phyloP scores from a whole-genome alignment of 441 rosid species.

The Lepidium campestre region DNA sequence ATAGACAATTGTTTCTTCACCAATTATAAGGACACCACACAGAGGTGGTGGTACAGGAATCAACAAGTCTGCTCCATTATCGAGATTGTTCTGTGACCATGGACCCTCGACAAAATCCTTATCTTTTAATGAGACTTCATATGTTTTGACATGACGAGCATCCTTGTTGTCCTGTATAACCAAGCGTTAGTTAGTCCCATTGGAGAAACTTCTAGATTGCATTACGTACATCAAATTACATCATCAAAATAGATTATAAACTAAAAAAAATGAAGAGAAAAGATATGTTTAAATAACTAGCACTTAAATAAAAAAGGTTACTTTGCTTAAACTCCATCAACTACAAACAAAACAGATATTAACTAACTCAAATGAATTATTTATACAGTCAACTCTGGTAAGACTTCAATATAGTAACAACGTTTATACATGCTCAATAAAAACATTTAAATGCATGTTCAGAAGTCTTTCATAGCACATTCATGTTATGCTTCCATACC shows the following conservation, averaged over 20 bases:
- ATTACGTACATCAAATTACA: neutral
- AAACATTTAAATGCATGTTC: neutral
- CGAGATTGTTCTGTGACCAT: slow-evolving; percentile 93
- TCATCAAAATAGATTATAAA: neutral
- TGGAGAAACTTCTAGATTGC: neutral
- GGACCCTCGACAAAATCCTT: slow-evolving; percentile 98
- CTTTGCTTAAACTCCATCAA: slow-evolving; percentile 5
- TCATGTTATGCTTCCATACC: slow-evolving; percentile 31
- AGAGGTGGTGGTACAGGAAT: slow-evolving; percentile 98
- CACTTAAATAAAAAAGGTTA: neutral
- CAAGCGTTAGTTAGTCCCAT: slow-evolving; percentile 9
- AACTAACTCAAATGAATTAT: neutral
- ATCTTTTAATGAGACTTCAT: slow-evolving; percentile 91
- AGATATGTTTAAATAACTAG: neutral
- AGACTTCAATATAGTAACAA: neutral
- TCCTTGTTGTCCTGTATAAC: slow-evolving; percentile 86
- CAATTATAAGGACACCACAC: slow-evolving; percentile 93
- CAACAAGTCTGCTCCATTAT: slow-evolving; percentile 88
- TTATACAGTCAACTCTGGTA: neutral
- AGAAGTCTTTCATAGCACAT: neutral
- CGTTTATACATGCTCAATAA: neutral
- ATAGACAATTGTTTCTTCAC: slow-evolving; percentile 93
- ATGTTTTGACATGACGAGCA: slow-evolving; percentile 94
- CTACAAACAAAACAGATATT: neutral
- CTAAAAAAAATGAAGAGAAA: neutral